Base-by-base conservation (phyloP, 2,329 filamentous ascomycete species). In the Calonectria henricotiae region DNA sequence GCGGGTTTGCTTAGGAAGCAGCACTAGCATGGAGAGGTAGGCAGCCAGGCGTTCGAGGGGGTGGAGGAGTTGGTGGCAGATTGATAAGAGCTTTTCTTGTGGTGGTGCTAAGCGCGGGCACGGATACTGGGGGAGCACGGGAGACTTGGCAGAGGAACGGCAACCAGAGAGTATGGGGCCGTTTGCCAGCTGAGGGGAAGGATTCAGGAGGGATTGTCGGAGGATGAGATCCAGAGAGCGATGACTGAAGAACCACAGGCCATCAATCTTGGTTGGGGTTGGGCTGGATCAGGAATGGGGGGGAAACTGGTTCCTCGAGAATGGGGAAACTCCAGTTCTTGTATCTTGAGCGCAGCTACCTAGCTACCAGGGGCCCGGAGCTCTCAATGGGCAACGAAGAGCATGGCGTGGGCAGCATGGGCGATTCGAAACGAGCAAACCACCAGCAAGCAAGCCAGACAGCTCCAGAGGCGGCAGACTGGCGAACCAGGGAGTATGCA, bases 71-170 rank as follows among this genome's bases (percentile, higher is more conserved):
- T 55, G 62, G 55, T 37, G 46, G 54, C 55, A 65, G 67, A 69
- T 69, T 69, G 67, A 69, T 69, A 69, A 69, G 67, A 62, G 39
- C 44, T 65, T 58, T 58, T 58, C 27, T 47, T 15, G 23, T 55
- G 61, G 32, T 25, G 49, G 54, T 58, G 61, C 46, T 62, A 65
- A 47, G n/a, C 51, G 65, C 39, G 54, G 35, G 51, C 55, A 68
- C 67, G 44, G 67, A 58, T 60, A 55, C 41, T 27, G 46, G 43
- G 49, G 47, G 43, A 49, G 47, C 44, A 65, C 62, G 51, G 61
- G 17, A 41, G 51, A 61, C 62, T 55, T 55, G 55, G 55, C 55
- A 61, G 39, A 68, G 60, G 65, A 49, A 51, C 60, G 60, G 27
- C 44, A 51, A 32, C 51, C 32, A 20, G 32, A 35, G 55, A 60